phyloP scores from a whole-genome alignment of 78 protist genomes.

The Dictyostelium purpureum region DNA sequence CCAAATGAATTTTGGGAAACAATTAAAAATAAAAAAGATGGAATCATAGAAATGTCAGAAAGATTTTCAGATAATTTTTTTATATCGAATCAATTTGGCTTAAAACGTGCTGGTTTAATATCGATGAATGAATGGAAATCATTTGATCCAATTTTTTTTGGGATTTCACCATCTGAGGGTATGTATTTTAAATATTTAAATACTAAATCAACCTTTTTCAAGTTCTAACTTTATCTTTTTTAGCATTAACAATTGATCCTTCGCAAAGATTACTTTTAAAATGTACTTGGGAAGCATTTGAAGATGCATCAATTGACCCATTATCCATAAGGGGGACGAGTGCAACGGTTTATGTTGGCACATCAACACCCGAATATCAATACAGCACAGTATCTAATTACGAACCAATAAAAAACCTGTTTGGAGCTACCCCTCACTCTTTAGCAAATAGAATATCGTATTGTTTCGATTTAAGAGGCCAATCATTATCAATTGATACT shows the following conservation, averaged over 20 bases:
- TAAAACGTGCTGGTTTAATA: no score
- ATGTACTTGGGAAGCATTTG: slow-evolving; percentile 48
- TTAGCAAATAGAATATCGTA: slow-evolving; percentile 84
- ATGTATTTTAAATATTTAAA: no score
- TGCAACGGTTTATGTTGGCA: slow-evolving; percentile 45
- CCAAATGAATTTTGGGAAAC: no score
- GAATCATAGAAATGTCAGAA: no score
- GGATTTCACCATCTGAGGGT: no score
- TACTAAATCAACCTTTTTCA: no score
- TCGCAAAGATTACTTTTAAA: slow-evolving; percentile 81
- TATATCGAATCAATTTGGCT: no score
- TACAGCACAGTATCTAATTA: background rate
- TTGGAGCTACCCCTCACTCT: slow-evolving; percentile 20
- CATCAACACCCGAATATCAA: background rate
- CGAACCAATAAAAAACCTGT: background rate
- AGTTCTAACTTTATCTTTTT: no score
- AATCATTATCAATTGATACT: slow-evolving; percentile 84
- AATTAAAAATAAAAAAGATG: no score
- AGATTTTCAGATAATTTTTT: no score
- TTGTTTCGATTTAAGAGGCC: slow-evolving; percentile 86
- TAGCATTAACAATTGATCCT: slow-evolving; percentile 80
- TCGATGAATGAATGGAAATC: no score
- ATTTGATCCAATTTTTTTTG: no score
- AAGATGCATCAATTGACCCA: slow-evolving; percentile 48
- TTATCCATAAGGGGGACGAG: slow-evolving; percentile 3